Conservation (phyloP, 306 rosid genomes). For the Citrullus mucosospermus region DNA sequence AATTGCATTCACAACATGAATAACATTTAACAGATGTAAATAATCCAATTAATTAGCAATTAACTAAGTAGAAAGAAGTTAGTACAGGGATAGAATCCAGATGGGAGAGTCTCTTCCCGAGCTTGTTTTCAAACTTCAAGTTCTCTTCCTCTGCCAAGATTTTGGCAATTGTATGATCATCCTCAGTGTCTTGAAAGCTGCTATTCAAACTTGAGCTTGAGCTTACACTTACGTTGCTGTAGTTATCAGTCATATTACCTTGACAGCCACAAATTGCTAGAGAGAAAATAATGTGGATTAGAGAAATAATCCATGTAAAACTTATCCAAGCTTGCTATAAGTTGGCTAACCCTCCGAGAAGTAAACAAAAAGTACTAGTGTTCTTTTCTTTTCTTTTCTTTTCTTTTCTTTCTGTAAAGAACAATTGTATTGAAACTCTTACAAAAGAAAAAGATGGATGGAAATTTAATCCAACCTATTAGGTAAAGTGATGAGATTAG, state of each 20-base stretch:
- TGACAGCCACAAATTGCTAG: conserved; percentile 3
- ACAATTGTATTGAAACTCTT: background rate
- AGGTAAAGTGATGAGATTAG: background rate
- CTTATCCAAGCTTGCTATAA: background rate
- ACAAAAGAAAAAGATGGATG: background rate
- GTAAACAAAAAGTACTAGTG: background rate
- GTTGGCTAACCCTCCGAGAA: background rate
- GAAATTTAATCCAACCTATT: background rate
- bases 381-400: background rate
- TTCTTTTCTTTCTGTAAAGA: background rate
- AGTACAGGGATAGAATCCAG: conserved; percentile 85
- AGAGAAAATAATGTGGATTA: background rate
- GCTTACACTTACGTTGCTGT: conserved; percentile 65
- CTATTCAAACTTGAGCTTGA: conserved; percentile 86
- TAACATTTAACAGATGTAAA: background rate
- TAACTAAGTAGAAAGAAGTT: background rate
- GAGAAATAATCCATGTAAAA: background rate
- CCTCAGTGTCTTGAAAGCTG: conserved; percentile 70
- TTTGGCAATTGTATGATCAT: conserved; percentile 76
- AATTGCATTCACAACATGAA: background rate
- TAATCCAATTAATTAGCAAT: background rate
- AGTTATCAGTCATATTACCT: conserved; percentile 45
- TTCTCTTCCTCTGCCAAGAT: conserved; percentile 58
- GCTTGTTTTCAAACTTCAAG: conserved; percentile 27
- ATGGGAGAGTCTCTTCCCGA: conserved; percentile 85